Base-by-base conservation (phyloP, 2,329 filamentous ascomycete genomes). In the Polytolypa hystricis region DNA sequence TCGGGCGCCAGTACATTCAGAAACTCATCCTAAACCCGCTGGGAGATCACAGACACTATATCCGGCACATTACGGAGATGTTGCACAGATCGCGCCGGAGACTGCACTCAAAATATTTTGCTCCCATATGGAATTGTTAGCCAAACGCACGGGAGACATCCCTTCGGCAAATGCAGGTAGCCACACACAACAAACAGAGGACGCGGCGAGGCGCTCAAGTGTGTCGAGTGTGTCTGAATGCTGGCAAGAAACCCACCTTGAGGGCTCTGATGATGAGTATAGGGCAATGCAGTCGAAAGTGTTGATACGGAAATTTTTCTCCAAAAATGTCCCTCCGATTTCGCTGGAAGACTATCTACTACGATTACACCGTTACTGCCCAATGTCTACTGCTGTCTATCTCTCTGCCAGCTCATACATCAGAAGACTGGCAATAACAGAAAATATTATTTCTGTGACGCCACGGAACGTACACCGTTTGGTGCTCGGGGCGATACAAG, bases 311-410 rank as follows among this genome's bases (percentile, higher is more conserved):
- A 91, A 91, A 52, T 98, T 98, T 62, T 93, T 91, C 65, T 89
- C 82, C 45, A 94, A 91, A 56, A 75, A 78, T 34, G 77, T 85
- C 11, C 89, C 91, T 14, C 79, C 82, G 8, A 89, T 96, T 46
- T 72, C 77, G 23, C 71, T 95, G 31, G 75, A 81, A 52, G 81
- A 91, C 45, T 98, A 96, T 54, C 73, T 96, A 16, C 69, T 79
- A 50, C 82, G 89, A 11, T 74, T 96, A 40, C 87, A 96, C 61
- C 77, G 77, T 40, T 95, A 82, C 64, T 96, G 89, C 53, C 87
- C 91, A 3, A 86, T 94, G 74, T 93, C 84, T 43, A 86, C 87
- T 0, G 89, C 81, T 16, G 89, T 96, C 7, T 95, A 94, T 61
- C 77, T 98, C 17, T 85, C 89, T 1, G 81, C 87, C 4, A 86